Base-by-base conservation (phyloP, 331 rosid species). In the Rhamnella rubrinervis region DNA sequence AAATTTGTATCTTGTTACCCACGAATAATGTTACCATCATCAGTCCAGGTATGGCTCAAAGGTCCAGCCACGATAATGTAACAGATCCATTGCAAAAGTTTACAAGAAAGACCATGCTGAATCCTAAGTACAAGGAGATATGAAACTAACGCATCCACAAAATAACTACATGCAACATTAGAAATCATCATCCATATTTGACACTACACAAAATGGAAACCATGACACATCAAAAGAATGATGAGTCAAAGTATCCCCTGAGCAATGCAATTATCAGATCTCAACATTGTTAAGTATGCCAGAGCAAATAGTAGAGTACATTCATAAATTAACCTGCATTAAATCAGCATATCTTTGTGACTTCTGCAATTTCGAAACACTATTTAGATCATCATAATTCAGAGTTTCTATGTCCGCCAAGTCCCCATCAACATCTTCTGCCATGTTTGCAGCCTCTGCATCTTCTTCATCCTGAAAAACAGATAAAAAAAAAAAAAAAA, bases 301-400 rank as follows among this genome's bases (percentile, higher is more conserved):
- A 14, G n/a, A 5, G 40, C 13, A 21, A 67, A 50, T 60, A 52
- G 13, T 21, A 37, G 8, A 25, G 39, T 6, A 51, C 18, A 59
- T 40, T 64, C 61, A 25, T 18, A 11, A 53, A 76, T 74, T 67
- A 65, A 93, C 98, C 92, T 88, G 89, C 82, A 88, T 76, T 69
- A 93, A 68, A 73, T 90, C 98, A 49, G 74, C 70, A 74, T 60
- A 90, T 81, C 96, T 83, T 69, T 86, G 97, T 13, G 97, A 74
- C 74, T 93, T 85, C 81, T 86, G 98, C 90, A 93, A 81, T 76
- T 93, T 93, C 16, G 97, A 93, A 60, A 93, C 97, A 77, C 96
- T 86, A 63, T 93, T 97, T 70, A 93, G 79, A 74, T 93, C 97
- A 72, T 93, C 98, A 51, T 86, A 93, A 78, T 93, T 88, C 44